Base-by-base conservation (phyloP, 345 rosid species). In the Bruguiera parviflora region DNA sequence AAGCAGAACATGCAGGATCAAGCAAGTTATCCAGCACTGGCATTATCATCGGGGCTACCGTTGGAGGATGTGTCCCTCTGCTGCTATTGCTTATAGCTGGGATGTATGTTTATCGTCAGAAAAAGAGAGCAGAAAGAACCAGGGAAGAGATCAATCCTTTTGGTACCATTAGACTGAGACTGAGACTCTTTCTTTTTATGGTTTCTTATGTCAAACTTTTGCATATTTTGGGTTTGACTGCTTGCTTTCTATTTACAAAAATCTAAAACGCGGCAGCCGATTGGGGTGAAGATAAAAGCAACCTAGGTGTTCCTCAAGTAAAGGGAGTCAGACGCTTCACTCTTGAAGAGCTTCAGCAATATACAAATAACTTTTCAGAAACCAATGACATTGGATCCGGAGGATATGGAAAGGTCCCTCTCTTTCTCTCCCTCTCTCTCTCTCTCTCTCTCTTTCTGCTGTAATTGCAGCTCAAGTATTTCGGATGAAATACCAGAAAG, bases 401-500 rank as follows among this genome's bases (percentile, higher is more conserved):
- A 21, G 99, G 97, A 56, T 92, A 89, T 72, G 99, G 99, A 57
- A 86, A 92, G 94, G 97, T 89, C 67, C 31, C 11, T 46, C 15
- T 16, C 33, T 32, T 4, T 32, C 13, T 3, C 3, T 18, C 21
- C 22, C 63, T 37, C 5, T 1, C 57, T 35, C 39, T 35, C 39
- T 6, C 11, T 35, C 8, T 35, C 8, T 6, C 46, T 37, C 46
- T 10, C 46, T 37, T 11, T 4, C 46, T 43, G 47, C 47, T 43
- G 47, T 18, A 43, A 11, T 3, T 43, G 47, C 47, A 43, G 3
- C 47, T 11, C 16, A 43, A 43, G 47, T 43, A 43, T 43, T 43
- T 2, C 0, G 0, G 47, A 43, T 43, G 47, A 43, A 10, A 10
- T 11, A 43, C 0, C 47, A 2, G 2, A 43, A 43, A 43, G 16